Base-by-base conservation (phyloP, 352 stramenopile genomes). In the Phytophthora sojae region DNA sequence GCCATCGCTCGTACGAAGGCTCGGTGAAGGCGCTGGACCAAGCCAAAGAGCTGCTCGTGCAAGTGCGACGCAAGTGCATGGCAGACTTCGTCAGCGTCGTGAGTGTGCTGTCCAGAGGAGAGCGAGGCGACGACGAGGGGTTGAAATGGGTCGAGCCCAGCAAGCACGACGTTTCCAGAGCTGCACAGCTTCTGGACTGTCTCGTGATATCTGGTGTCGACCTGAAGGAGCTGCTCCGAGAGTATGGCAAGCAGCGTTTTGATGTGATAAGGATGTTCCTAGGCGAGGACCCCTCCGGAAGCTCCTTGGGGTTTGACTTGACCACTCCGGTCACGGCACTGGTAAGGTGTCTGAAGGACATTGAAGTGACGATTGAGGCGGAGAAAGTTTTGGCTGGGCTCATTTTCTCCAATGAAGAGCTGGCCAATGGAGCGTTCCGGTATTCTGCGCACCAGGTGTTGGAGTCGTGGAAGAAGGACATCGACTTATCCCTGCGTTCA, bases 211-310 rank as follows among this genome's bases (percentile, higher is more conserved):
- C 83, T 49, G 76, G 82, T 37, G 64, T 86, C 3, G 72, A 93
- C 21, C 74, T 85, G 37, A 65, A 50, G 8, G 83, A 90, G 19
- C 66, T 94, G 7, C 68, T 93, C 5, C 61, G 51, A 2, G 85
- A 94, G 57, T 96, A 93, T 61, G 76, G 81, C 49, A 89, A 88
- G 32, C 81, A 93, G 54, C 83, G 88, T 44, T 89, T 92, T 65
- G 76, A 91, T 49, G 76, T 86, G 42, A 77, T 83, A 1, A 85
- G 77, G 62, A 84, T 89, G 77, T 81, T 86, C 19, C 19, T 93
- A 0, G 71, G 70, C 30, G 74, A 82, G 7, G 73, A 85, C 14
- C 47, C 67, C 2, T 60, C 72, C 11, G 30, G 57, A 15, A 75
- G 54, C 19, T 80, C 77, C 0, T 54, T 90, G 15, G 75, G 70